Evolutionary conservation across 2,329 filamentous ascomycete genomes (phyloP).

Genomic region (Geosmithia morbida): DNA sequence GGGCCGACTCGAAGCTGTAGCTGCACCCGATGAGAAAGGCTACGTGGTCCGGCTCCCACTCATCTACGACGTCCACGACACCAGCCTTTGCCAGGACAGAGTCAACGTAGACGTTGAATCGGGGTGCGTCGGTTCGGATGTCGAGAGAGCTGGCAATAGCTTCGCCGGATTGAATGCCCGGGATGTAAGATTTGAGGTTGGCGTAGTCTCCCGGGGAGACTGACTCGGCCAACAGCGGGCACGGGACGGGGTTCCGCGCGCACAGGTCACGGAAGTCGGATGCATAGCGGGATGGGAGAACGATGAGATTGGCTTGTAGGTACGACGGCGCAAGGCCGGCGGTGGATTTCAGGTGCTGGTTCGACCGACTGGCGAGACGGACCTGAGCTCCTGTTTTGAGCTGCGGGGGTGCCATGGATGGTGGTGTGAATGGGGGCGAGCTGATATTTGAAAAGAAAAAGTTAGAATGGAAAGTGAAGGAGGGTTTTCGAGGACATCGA

Average conservation of each 20-base stretch:
- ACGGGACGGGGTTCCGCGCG: conserved; percentile 46
- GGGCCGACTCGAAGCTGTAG: conserved; percentile 47
- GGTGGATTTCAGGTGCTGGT: conserved; percentile 21
- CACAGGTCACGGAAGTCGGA: conserved; percentile 43
- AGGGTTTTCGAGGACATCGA: no score
- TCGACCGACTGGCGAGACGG: conserved; percentile 24
- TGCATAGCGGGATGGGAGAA: conserved; percentile 42
- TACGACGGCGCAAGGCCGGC: conserved; percentile 38
- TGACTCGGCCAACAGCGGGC: conserved; percentile 43
- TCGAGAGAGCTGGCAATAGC: conserved; percentile 29
- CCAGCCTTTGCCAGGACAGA: conserved; percentile 22
- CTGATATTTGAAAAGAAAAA: no score
- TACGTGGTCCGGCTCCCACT: conserved; percentile 45
- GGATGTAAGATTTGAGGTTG: conserved; percentile 17
- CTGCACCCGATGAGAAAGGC: conserved; percentile 51
- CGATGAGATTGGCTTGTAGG: conserved; percentile 48
- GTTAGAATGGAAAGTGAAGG: no score
- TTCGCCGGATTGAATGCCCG: conserved; percentile 5
- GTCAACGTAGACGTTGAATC: conserved; percentile 43
- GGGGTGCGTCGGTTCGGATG: conserved; percentile 41
- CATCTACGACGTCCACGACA: conserved; percentile 24
- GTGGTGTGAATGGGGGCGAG: no score
- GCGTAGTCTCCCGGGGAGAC: conserved; percentile 23
- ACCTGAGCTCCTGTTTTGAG: conserved; percentile 17
- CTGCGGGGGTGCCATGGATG: neutral